Percentiles rank a stretch among this genome's conserved stretches.
phyloP scores from a whole-genome alignment of 805 yeast species.

The Millerozyma miso region DNA sequence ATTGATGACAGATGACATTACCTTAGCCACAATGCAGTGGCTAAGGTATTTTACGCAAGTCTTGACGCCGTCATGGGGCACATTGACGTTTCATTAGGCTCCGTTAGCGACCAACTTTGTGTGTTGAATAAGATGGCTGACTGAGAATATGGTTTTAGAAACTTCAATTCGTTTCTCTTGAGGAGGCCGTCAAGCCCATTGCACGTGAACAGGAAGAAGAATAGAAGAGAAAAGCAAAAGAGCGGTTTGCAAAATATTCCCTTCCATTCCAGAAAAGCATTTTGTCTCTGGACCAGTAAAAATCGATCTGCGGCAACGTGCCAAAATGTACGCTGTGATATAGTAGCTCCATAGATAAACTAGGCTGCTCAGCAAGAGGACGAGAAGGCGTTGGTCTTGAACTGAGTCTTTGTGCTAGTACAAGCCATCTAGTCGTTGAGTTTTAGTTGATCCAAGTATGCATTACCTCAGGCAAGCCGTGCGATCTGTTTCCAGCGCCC shows the following conservation, averaged over 20 bases:
- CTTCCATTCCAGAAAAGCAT: conserved; percentile 57
- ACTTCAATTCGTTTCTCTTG: conserved; percentile 81
- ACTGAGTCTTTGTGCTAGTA: no score
- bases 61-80: conserved; percentile 76
- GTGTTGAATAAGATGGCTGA: conserved; percentile 83
- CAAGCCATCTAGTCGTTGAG: no score
- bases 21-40: conserved; percentile 77
- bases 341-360: no score
- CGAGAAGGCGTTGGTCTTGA: no score
- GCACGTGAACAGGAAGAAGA: conserved; percentile 59
- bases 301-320: no score
- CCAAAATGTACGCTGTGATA: no score
- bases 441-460: no score
- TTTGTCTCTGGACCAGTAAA: conserved; percentile 39
- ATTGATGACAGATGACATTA: conserved; percentile 69
- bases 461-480: no score
- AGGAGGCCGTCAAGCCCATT: conserved; percentile 69
- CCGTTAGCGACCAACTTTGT: conserved; percentile 84
- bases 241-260: conserved; percentile 47
- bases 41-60: conserved; percentile 84
- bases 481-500: no score
- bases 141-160: conserved; percentile 89
- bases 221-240: conserved; percentile 46
- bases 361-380: no score
- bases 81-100: conserved; percentile 84